Evolutionary conservation across 306 rosid genomes (phyloP), one percentile per base, ranked within the genome.

Genomic region (Leucaena leucocephala): DNA sequence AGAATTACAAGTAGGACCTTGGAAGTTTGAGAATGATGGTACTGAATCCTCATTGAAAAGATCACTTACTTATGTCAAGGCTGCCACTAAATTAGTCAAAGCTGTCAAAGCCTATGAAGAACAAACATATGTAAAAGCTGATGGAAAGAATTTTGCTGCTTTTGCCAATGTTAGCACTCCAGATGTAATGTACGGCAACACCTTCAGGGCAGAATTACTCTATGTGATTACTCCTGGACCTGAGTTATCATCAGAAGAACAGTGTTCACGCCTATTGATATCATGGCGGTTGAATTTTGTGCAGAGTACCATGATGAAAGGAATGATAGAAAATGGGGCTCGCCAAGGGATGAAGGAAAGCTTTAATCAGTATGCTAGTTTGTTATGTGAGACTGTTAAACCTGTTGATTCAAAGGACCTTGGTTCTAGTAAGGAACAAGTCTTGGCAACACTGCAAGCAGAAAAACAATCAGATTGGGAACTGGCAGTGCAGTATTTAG

Each of bases 231-330:
- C 95, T 50, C 90, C 98, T 27, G 97, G 97, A 54, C 98, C 98
- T 7, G 97, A 95, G 86, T 89, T 92, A 72, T 86, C 92, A 10
- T 88, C 91, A 0, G 97, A 90, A 74, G 91, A 89, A 74, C 93
- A 84, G 74, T 86, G 93, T 72, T 87, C 98, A 0, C 94, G 90
- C 19, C 67, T 95, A 76, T 93, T 91, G 39, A 84, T 95, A 85
- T 95, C 98, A 13, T 95, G 98, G 98, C 88, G 97, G 58, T 80
- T 81, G 84, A 95, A 92, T 81, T 95, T 95, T 68, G 34, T 92
- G 67, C 98, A 95, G 82, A 91, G 93, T 88, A 95, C 98, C 81
- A 91, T 95, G 98, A 92, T 95, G 98, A 95, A 85, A 76, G 98
- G 98, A 83, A 84, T 92, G 95, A 95, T 95, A 80, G 98, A 95